Percentiles rank a stretch among this genome's conserved stretches.
phyloP scores from a whole-genome alignment of 1,284 basidiomycete species.

The Marasmius tenuissimus region DNA sequence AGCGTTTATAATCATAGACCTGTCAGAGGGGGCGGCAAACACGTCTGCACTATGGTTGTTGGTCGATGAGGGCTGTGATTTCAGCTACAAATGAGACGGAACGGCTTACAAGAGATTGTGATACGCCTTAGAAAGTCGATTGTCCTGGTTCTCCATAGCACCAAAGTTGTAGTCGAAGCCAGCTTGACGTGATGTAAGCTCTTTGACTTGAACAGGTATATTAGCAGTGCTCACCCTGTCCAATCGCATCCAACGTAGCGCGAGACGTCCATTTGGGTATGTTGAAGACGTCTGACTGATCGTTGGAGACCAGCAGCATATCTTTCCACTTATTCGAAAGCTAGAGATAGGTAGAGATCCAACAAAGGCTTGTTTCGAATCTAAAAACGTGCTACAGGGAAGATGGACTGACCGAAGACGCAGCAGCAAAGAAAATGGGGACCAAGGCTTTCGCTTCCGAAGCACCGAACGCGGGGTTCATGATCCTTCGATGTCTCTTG shows the following conservation, averaged over 20 bases:
- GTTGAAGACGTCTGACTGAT: conserved; percentile 38
- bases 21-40: conserved; percentile 6
- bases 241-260: conserved; percentile 46
- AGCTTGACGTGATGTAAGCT: neutral
- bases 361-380: neutral
- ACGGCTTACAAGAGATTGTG: conserved; percentile 5
- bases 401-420: neutral
- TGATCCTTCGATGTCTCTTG: conserved; percentile 18
- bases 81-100: neutral
- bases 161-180: conserved; percentile 16
- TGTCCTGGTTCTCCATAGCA: conserved; percentile 5
- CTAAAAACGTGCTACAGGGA: neutral
- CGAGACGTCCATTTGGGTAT: conserved; percentile 37
- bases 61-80: neutral
- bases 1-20: conserved; percentile 1
- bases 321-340: conserved; percentile 8
- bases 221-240: conserved; percentile 30
- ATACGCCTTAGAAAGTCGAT: conserved; percentile 4
- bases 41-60: neutral
- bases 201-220: no score
- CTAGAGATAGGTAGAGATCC: neutral
- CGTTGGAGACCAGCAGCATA: conserved; percentile 22
- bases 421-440: conserved; percentile 9
- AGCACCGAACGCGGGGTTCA: conserved; percentile 18
- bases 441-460: conserved; percentile 16